A percentile compares a stretch with the other conserved stretches of the same genome.
Conservation (phyloP, 805 yeast genomes). For the Phaffomyces thermotolerans region DNA sequence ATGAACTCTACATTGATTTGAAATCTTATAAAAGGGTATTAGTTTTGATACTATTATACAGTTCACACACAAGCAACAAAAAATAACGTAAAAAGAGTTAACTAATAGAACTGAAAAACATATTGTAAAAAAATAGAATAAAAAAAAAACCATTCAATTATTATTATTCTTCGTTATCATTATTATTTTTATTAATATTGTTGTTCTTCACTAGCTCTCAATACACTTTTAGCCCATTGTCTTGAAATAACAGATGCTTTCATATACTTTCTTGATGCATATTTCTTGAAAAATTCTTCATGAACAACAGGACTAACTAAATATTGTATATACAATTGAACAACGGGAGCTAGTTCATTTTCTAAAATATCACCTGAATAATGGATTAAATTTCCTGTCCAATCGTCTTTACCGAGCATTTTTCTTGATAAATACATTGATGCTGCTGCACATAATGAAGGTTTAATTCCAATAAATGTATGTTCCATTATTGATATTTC, state of each 20-base stretch:
- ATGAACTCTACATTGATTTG: too few relatives aligned
- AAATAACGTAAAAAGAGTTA: too few relatives aligned
- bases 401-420: conserved; percentile 61
- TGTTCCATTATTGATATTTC: conserved; percentile 79
- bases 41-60: too few relatives aligned
- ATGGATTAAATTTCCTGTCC: conserved; percentile 84
- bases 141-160: background rate
- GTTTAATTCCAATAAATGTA: conserved; percentile 67
- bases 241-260: conserved; percentile 75
- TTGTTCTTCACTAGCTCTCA: conserved; percentile 10
- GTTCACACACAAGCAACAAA: too few relatives aligned
- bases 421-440: conserved; percentile 82
- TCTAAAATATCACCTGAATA: conserved; percentile 87
- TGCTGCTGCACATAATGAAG: conserved; percentile 81
- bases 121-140: too few relatives aligned
- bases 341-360: conserved; percentile 62
- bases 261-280: conserved; percentile 82
- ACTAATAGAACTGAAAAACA: too few relatives aligned
- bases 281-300: conserved; percentile 89
- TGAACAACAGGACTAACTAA: conserved; percentile 75
- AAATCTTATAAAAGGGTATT: too few relatives aligned
- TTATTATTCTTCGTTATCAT: background rate
- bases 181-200: too few relatives aligned
- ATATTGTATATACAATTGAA: conserved; percentile 70
- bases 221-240: conserved; percentile 66